Percentiles rank a stretch among this genome's conserved stretches.
Conservation (phyloP, 2,329 filamentous ascomycete species). For the Neonectria punicea region DNA sequence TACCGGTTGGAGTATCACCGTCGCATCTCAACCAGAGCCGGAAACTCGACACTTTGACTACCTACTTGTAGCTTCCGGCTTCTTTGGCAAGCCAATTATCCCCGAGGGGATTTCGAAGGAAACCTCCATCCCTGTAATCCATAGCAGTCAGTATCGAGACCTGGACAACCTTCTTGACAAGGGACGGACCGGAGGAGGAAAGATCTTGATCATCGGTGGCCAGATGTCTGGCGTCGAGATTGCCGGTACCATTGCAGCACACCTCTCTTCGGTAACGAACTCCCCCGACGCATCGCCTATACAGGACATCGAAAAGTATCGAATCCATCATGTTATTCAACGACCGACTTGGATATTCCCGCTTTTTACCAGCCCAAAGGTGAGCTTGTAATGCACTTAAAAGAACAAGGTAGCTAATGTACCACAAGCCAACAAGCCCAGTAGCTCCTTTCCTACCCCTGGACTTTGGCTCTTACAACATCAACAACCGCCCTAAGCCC, state of each 20-base stretch:
- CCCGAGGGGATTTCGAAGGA: slow-evolving; percentile 55
- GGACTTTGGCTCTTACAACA: slow-evolving; percentile 78
- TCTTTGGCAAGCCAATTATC: slow-evolving; percentile 72
- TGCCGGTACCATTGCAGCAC: slow-evolving; percentile 75
- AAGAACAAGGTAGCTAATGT: background rate
- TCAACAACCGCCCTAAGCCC: slow-evolving; percentile 68
- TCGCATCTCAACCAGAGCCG: slow-evolving; percentile 48
- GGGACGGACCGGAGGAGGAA: slow-evolving; percentile 57
- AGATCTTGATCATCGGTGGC: slow-evolving; percentile 79
- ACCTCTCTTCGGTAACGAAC: slow-evolving; percentile 72
- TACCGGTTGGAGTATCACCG: slow-evolving; percentile 55
- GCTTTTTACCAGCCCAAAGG: slow-evolving; percentile 62
- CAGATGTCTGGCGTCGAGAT: slow-evolving; percentile 87
- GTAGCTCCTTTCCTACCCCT: slow-evolving; percentile 75
- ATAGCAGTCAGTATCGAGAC: slow-evolving; percentile 75
- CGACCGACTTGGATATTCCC: slow-evolving; percentile 79
- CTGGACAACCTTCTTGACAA: slow-evolving; percentile 59
- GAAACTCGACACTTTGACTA: slow-evolving; percentile 72
- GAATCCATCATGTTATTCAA: slow-evolving; percentile 75
- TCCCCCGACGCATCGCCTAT: slow-evolving; percentile 58
- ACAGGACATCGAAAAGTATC: slow-evolving; percentile 59
- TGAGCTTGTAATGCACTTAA: slow-evolving; percentile 39
- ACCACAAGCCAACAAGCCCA: slow-evolving; percentile 50
- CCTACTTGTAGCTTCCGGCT: slow-evolving; percentile 78
- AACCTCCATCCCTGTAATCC: slow-evolving; percentile 63